Percentiles rank a stretch among this genome's conserved stretches.
These are phyloP conservation scores for Xylaria bambusicola DNA, from an alignment of 495 filamentous ascomycete species.

Conservation along the genomic window DNA sequence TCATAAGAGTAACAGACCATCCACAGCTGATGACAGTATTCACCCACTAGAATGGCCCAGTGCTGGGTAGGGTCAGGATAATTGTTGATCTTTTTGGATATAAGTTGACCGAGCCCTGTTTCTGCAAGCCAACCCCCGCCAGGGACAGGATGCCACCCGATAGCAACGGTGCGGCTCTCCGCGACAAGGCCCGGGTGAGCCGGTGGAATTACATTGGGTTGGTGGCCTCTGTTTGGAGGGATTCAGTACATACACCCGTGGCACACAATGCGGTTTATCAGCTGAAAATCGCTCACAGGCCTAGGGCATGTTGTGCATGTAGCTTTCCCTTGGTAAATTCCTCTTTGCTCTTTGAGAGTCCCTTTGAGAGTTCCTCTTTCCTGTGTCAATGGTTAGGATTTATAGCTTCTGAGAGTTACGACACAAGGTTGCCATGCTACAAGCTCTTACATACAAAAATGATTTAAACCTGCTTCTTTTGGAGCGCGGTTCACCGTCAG, in stretches of 20 bases:
- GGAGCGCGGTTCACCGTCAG: not conserved
- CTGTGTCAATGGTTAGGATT: slow-evolving; percentile 13
- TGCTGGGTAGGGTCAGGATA: slow-evolving; percentile 54
- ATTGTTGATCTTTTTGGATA: slow-evolving; percentile 41
- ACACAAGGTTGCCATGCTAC: not conserved
- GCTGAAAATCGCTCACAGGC: slow-evolving; percentile 29
- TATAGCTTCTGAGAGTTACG: not conserved
- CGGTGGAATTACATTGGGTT: slow-evolving; percentile 44
- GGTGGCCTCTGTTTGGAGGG: slow-evolving; percentile 27
- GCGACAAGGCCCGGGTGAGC: slow-evolving; percentile 31
- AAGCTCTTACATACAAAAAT: slow-evolving; percentile 28
- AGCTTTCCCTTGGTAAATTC: slow-evolving; percentile 41
- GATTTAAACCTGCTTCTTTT: slow-evolving; percentile 22
- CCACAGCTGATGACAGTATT: slow-evolving; percentile 48
- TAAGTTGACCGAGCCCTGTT: slow-evolving; percentile 44
- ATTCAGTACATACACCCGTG: slow-evolving; percentile 13
- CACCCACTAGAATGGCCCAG: slow-evolving; percentile 51
- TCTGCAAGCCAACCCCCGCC: slow-evolving; percentile 50
- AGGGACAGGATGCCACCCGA: slow-evolving; percentile 52
- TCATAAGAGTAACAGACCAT: slow-evolving; percentile 28
- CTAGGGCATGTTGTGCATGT: slow-evolving; percentile 40
- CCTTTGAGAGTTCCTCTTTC: slow-evolving; percentile 19
- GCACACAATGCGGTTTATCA: no score
- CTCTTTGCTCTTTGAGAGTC: slow-evolving; percentile 29
- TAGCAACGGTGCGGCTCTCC: slow-evolving; percentile 36